phyloP scores from a whole-genome alignment of 202 grass and related monocot species.

The Zoysia matrella region DNA sequence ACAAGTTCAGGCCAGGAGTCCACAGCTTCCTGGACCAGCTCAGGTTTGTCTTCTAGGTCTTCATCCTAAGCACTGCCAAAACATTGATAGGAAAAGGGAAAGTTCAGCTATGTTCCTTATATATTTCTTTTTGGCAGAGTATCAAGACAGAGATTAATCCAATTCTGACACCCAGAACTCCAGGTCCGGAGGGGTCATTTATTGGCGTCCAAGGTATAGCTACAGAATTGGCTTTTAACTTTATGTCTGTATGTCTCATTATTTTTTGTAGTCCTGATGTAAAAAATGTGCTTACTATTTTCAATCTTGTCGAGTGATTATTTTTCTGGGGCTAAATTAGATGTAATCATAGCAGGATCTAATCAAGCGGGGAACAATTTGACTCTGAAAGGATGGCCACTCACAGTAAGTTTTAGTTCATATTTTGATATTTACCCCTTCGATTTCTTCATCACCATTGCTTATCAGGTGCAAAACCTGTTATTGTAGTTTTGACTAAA shows the following conservation, averaged over 20 bases:
- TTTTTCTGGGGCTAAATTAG: conserved; percentile 43
- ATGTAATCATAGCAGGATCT: conserved; percentile 69
- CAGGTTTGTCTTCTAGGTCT: conserved; percentile 55
- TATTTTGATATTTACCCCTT: no score
- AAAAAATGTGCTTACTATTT: conserved; percentile 22
- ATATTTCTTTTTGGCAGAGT: conserved; percentile 58
- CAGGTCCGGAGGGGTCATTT: conserved; percentile 83
- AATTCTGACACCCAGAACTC: conserved; percentile 75
- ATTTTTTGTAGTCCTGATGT: background rate
- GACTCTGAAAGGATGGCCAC: conserved; percentile 99
- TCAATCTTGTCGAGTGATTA: conserved; percentile 14
- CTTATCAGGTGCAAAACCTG: background rate
- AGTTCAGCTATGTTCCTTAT: conserved; percentile 22
- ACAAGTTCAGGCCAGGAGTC: conserved; percentile 86
- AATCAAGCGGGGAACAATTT: conserved; percentile 95
- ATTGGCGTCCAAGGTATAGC: conserved; percentile 87
- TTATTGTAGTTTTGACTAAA: background rate
- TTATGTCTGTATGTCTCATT: conserved; percentile 8
- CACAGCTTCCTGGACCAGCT: conserved; percentile 80
- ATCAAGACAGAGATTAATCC: conserved; percentile 97
- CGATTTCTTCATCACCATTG: no score
- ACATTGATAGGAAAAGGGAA: background rate
- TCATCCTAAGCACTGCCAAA: background rate
- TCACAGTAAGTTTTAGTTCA: conserved; percentile 65
- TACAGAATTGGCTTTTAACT: conserved; percentile 12